phyloP scores from a whole-genome alignment of 2,329 filamentous ascomycete genomes.

The Dactylellina haptotyla region DNA sequence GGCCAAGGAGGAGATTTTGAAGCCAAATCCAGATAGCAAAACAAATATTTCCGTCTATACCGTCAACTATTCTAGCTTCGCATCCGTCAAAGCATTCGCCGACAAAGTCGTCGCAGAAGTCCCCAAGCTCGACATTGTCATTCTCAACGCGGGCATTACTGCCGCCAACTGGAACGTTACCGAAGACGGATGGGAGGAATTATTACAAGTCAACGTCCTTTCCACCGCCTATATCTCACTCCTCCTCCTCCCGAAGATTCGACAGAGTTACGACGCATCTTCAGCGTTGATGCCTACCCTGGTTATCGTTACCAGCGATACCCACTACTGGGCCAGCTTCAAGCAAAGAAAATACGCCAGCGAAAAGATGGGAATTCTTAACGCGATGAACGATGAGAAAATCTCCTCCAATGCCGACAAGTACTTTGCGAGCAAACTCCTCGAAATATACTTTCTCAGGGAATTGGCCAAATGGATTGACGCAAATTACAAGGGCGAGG shows the following conservation, averaged over 20 bases:
- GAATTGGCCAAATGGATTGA: slow-evolving; percentile 52
- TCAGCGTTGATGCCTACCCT: slow-evolving; percentile 59
- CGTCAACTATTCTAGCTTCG: slow-evolving; percentile 64
- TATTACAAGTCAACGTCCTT: slow-evolving; percentile 69
- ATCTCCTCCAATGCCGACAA: slow-evolving; percentile 16
- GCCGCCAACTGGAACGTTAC: slow-evolving; percentile 38
- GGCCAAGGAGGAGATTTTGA: slow-evolving; percentile 62
- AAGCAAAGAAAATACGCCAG: slow-evolving; percentile 24
- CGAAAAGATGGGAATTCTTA: slow-evolving; percentile 38
- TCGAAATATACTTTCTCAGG: slow-evolving; percentile 53
- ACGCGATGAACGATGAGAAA: slow-evolving; percentile 50
- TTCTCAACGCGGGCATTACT: slow-evolving; percentile 47
- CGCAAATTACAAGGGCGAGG: slow-evolving; percentile 35
- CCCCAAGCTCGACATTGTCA: slow-evolving; percentile 62
- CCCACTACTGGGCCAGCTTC: slow-evolving; percentile 59
- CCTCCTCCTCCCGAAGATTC: slow-evolving; percentile 64
- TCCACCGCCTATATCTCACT: slow-evolving; percentile 68
- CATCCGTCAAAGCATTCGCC: slow-evolving; percentile 64
- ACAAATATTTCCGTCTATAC: slow-evolving; percentile 57
- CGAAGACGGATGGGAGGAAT: slow-evolving; percentile 65
- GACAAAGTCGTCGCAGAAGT: slow-evolving; percentile 61
- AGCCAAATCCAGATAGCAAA: slow-evolving; percentile 37
- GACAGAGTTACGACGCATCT: slow-evolving; percentile 57
- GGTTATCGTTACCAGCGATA: slow-evolving; percentile 62
- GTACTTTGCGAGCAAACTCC: slow-evolving; percentile 55